Base-by-base conservation (phyloP, 2,329 filamentous ascomycete species). In the Fusarium musae region DNA sequence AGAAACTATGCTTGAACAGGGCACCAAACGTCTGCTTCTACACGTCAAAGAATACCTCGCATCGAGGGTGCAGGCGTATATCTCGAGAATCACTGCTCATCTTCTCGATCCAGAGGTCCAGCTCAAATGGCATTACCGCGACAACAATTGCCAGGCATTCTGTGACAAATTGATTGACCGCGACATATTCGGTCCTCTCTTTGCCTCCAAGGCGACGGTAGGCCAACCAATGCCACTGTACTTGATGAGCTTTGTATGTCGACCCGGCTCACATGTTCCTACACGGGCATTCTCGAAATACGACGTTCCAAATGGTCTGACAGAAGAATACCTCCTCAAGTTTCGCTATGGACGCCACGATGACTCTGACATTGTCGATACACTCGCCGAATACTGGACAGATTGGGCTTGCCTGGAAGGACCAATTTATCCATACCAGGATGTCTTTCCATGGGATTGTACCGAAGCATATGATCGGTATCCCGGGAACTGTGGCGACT, bases 381-480 rank as follows among this genome's bases (percentile, higher is more conserved):
- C 78, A 0, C 79, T 83, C 1, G 70, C 78, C n/a, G 83, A 85
- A 68, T 85, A 85, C 69, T 86, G 84, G 84, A 77, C 82, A 63
- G 83, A 85, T 57, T 85, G 83, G 83, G 82, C 79, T 6, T 79
- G 75, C 8, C 83, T 85, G 30, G 80, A 77, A 6, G 77, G 74
- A 0, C 79, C 78, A 2, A 66, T 84, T 8, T 85, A 85, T 62
- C 73, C 67, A 6, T 80, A 83, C 58, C 83, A 84, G 56, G 78
- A 82, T 57, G 53, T 84, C 21, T 85, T 85, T 54, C 84, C 83
- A 3, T 85, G 83, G 83, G 84, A 85, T 70, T 86, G 84, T 65
- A 85, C 83, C 1, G 83, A 85, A 61, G 84, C 83, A 3, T 84
- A 81, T 61, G 77, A 77, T 13, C 70, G 78, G 6, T 81, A 82